phyloP scores from a whole-genome alignment of 176 grass and related monocot species.

The Rhynchospora breviuscula region DNA sequence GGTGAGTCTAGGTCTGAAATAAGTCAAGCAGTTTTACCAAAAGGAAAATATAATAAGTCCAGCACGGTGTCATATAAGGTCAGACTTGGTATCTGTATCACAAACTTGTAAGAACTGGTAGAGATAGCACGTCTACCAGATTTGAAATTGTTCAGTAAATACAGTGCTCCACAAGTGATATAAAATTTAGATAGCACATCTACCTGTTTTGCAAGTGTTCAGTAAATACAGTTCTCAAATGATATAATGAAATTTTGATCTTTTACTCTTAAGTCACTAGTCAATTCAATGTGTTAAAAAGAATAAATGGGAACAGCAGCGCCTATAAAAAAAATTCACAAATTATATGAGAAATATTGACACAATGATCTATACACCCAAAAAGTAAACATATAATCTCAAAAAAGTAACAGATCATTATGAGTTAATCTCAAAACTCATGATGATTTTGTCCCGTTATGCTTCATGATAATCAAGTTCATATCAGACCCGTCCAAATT shows the following conservation, averaged over 20 bases:
- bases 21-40: too few species aligned
- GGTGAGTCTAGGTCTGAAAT: background rate
- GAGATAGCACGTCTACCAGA: background rate
- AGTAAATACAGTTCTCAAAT: background rate
- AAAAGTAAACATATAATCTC: background rate
- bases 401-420: too few species aligned
- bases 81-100: background rate
- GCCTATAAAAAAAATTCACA: background rate
- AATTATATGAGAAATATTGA: background rate
- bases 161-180: background rate
- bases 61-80: background rate
- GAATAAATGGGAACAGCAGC: background rate
- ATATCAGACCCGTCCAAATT: conserved; percentile 35
- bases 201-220: background rate
- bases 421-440: conserved; percentile 26
- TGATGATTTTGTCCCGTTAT: conserved; percentile 32
- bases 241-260: background rate
- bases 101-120: background rate
- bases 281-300: background rate
- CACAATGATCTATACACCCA: background rate
- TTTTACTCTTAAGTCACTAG: background rate
- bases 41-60: background rate
- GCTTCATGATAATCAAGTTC: conserved; percentile 47
- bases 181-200: too few species aligned
- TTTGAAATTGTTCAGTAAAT: background rate